phyloP scores from a whole-genome alignment of 176 grass and related monocot species.

The Leersia perrieri region DNA sequence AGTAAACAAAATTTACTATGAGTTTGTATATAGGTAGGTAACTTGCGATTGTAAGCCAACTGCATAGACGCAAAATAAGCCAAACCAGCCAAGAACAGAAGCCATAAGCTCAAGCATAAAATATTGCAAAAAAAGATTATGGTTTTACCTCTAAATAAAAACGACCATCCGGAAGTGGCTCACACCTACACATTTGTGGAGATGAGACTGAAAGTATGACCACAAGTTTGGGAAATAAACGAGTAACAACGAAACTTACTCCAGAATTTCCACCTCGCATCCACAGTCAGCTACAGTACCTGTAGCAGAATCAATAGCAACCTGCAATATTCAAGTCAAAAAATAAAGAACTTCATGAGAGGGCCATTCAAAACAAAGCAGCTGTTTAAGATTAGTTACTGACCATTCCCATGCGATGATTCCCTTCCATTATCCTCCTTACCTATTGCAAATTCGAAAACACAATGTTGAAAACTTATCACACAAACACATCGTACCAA shows the following conservation, averaged over 20 bases:
- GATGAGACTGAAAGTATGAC: conserved; percentile 28
- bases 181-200: conserved; percentile 61
- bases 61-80: neutral
- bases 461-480: conserved; percentile 16
- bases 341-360: conserved; percentile 14
- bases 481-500: conserved; percentile 2
- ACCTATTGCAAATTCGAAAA: conserved; percentile 50
- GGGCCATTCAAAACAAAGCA: conserved; percentile 15
- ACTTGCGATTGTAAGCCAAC: neutral
- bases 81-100: conserved; percentile 22
- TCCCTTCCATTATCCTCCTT: conserved; percentile 98
- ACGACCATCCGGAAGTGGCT: conserved; percentile 93
- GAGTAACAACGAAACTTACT: conserved; percentile 57
- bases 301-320: conserved; percentile 80
- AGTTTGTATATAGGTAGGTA: neutral
- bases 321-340: conserved; percentile 50
- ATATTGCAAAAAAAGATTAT: conserved; percentile 17
- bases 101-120: neutral
- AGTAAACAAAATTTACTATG: neutral
- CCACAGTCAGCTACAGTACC: conserved; percentile 89
- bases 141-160: conserved; percentile 84
- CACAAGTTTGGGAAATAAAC: conserved; percentile 20
- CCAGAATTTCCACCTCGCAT: conserved; percentile 98
- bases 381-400: conserved; percentile 11
- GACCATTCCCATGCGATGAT: conserved; percentile 98